Conservation (phyloP, 2,329 filamentous ascomycete species). For the Aspergillus hortae region DNA sequence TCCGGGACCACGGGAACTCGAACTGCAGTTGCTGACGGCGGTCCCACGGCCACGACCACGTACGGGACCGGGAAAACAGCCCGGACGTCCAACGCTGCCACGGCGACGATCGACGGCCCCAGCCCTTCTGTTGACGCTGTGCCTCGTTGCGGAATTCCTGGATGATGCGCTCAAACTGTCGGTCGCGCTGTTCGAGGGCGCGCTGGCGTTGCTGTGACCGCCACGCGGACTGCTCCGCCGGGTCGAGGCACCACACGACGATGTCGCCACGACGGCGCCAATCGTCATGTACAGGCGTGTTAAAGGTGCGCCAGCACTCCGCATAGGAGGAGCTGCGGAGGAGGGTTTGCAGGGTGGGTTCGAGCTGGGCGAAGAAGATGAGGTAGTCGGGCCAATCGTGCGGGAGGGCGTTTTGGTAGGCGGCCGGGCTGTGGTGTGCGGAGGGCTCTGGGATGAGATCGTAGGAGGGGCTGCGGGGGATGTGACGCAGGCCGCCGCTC, state of each 20-base stretch:
- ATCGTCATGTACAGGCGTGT: conserved; percentile 62
- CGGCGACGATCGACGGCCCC: conserved; percentile 8
- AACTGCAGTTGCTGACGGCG: conserved; percentile 10
- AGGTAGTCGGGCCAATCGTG: conserved; percentile 49
- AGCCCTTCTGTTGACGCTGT: neutral
- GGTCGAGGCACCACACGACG: conserved; percentile 55
- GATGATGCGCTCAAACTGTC: conserved; percentile 35
- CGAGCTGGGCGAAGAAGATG: conserved; percentile 56
- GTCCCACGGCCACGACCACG: conserved; percentile 23
- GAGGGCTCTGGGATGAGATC: conserved; percentile 1
- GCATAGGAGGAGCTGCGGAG: conserved; percentile 49
- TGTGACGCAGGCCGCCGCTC: conserved; percentile 33
- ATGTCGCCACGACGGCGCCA: conserved; percentile 59
- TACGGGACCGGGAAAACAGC: conserved; percentile 1
- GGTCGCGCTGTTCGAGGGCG: conserved; percentile 22
- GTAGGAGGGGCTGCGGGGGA: conserved; percentile 34
- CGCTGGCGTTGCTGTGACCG: conserved; percentile 24
- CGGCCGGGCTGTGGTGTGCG: conserved; percentile 1
- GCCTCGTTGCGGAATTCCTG: conserved; percentile 28
- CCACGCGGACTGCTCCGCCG: conserved; percentile 34
- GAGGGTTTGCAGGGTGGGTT: conserved; percentile 44
- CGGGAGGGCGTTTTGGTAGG: conserved; percentile 6
- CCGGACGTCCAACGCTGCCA: conserved; percentile 9
- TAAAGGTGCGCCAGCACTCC: conserved; percentile 59
- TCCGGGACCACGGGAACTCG: conserved; percentile 6